Base-by-base conservation (phyloP, 1,139 yeast genomes). In the Citeromyces siamensis region DNA sequence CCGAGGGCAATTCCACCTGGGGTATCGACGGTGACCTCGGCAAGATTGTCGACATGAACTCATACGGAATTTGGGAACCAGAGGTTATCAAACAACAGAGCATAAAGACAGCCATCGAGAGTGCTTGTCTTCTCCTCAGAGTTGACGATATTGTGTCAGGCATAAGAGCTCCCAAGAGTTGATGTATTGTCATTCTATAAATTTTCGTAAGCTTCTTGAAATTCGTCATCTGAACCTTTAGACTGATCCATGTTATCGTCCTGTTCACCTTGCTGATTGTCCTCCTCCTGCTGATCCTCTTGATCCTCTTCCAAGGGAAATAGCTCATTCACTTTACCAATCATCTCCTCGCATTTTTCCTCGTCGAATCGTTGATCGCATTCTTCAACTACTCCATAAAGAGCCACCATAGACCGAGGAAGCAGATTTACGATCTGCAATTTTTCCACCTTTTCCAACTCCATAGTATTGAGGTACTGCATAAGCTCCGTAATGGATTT, bases 131-230 rank as follows among this genome's bases (percentile, higher is more conserved):
- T 63, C 68, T 90, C 51, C 68, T 90, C 56, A 79, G 98, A 54
- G 98, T 90, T 35, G 99, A 90, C 57, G 98, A 90, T 57, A 90
- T 90, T 48, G 98, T 93, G 36, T 81, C 95, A 57, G 98, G 97
- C 48, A 94, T 86, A 33, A 79, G 95, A 8, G 28, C 28, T 23
- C 28, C 28, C 10, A 52, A 72, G 60, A 47, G 47, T 23, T 23
- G 28, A 23, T 5, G 10, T 5, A n/a, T 5, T 8, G 13, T 14
- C n/a, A n/a, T n/a, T n/a, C n/a, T n/a, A 23, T 5, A 23, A 23
- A 23, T 23, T 23, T 14, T 23, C 28, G 6, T 23, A 14, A 23
- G 28, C 28, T 14, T 23, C 28, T 23, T 23, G 14, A 23, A 23
- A 23, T 8, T 23, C 28, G 8, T 23, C 28, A 23, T 23, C 28